Evolutionary conservation across 2,329 filamentous ascomycete genomes (phyloP), one percentile per base, ranked within the genome.

Genomic region (Pseudonectria foliicola): DNA sequence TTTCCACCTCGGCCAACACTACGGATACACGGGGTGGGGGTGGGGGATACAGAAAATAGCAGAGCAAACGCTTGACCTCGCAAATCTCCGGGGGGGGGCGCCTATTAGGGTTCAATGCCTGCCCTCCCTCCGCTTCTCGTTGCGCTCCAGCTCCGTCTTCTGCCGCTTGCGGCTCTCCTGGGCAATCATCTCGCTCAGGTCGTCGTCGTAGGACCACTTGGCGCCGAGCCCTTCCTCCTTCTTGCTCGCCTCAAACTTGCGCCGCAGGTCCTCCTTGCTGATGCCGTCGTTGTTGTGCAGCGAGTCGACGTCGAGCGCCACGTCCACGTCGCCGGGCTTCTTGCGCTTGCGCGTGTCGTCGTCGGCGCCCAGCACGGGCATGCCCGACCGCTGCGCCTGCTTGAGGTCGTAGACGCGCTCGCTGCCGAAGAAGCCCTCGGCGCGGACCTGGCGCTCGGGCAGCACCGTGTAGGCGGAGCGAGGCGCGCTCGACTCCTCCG

Each of bases 321-420:
- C 83, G 49, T 98, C 92, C 15, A 98, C 76, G 57, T 98, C 92
- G 27, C 90, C 92, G 4, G 85, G 89, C 73, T 95, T 95, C 77
- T 96, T 98, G 53, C 87, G 77, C 66, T 93, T 92, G 52, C 85
- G 70, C 15, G 62, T 71, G 37, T 88, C 78, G 39, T 88, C 84
- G 15, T 93, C 86, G 44, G 77, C 74, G 10, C 89, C 92, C 4
- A 98, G 75, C 3, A 93, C 75, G 1, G 85, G 83, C 41, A 85
- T 61, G 40, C 70, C 66, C 14, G 68, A 63, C 41, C 73, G 67
- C 44, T 61, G 63, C 2, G 44, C 49, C 24, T 52, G 49, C 36
- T 77, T 82, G 43, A 98, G 73, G 62, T 98, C 89, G 63, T 98
- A 98, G 12, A 84, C 84, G 54, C 87, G 83, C 57, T 96, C 90